Evolutionary conservation across 1,284 basidiomycete species (phyloP).

Genomic region (Leccinum brunneo-olivaceum): DNA sequence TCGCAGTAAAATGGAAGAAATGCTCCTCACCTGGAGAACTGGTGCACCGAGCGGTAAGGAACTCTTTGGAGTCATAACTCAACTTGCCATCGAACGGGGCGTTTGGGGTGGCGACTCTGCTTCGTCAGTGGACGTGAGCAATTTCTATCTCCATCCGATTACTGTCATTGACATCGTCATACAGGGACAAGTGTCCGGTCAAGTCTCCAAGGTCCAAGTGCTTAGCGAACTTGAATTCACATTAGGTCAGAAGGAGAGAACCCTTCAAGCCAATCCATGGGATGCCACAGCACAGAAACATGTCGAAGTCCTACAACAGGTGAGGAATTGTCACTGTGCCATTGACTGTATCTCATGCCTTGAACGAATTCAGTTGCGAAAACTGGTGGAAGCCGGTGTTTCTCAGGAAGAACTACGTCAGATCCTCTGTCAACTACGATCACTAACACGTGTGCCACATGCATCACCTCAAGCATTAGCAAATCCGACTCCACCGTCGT

Average conservation of each 20-base stretch:
- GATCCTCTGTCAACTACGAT: slow-evolving; percentile 72
- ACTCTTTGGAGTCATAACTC: slow-evolving; percentile 72
- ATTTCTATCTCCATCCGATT: neutral
- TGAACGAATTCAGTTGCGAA: slow-evolving; percentile 52
- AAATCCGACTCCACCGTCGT: slow-evolving; percentile 15
- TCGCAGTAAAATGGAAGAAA: slow-evolving; percentile 91
- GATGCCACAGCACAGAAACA: slow-evolving; percentile 61
- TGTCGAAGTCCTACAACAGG: slow-evolving; percentile 68
- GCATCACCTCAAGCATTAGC: slow-evolving; percentile 32
- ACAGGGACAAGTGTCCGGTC: slow-evolving; percentile 31
- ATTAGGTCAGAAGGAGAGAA: slow-evolving; percentile 68
- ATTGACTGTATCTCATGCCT: slow-evolving; percentile 8
- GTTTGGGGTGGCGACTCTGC: slow-evolving; percentile 60
- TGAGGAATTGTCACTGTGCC: slow-evolving; percentile 29
- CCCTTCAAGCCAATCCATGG: slow-evolving; percentile 58
- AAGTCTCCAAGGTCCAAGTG: slow-evolving; percentile 67
- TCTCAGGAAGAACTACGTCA: slow-evolving; percentile 76
- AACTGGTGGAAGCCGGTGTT: slow-evolving; percentile 71
- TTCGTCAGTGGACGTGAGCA: slow-evolving; percentile 32
- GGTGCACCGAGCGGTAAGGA: slow-evolving; percentile 75
- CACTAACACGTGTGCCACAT: slow-evolving; percentile 45
- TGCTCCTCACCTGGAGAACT: slow-evolving; percentile 88
- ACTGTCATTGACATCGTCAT: slow-evolving; percentile 9
- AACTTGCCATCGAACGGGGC: slow-evolving; percentile 69
- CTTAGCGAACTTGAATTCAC: slow-evolving; percentile 76